Evolutionary conservation across 352 stramenopile genomes (phyloP), one percentile per base, ranked within the genome.

Genomic region (Globisporangium carolinianum): DNA sequence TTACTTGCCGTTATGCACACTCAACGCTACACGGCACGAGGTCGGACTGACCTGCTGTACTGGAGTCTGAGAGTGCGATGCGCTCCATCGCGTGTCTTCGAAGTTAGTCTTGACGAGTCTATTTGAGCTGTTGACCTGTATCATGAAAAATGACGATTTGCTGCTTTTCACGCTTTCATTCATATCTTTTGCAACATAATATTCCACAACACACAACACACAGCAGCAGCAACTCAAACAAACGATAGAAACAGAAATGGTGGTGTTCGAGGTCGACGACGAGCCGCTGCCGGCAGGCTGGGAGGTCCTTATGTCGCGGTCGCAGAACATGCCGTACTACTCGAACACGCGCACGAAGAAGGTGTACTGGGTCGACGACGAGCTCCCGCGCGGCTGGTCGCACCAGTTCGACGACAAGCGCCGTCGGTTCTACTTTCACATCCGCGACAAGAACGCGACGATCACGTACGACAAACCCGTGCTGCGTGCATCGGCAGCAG

Each of bases 321-420:
- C 76, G 63, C 89, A 92, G 71, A 87, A 87, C 67, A 77, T 85
- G 70, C 79, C 80, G 56, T 94, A 94, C 70, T 94, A 94, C 75
- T 87, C 83, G 68, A 86, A 94, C 59, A 58, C 64, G 49, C 72
- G 78, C 66, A 82, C 67, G 47, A 79, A 89, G 53, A 90, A 90
- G 63, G 75, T 87, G 4, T 94, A 93, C 65, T 94, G 83, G 82
- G 76, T 88, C 47, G 80, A 93, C 57, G 73, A 89, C 57, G 81
- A 90, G 55, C 67, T 94, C 43, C 85, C 85, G 55, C 68, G 72
- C 51, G 85, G 85, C 46, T 94, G 85, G 85, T 76, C 81, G 15
- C 76, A 89, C 61, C 76, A 91, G 67, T 87, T 91, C 62, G 81
- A 94, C 59, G 63, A 72, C 15, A 66, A 83, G 47, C 75, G 75